Percentiles rank a stretch among this genome's conserved stretches.
phyloP scores from a whole-genome alignment of 2,329 filamentous ascomycete species.

The Penicillium sp. region DNA sequence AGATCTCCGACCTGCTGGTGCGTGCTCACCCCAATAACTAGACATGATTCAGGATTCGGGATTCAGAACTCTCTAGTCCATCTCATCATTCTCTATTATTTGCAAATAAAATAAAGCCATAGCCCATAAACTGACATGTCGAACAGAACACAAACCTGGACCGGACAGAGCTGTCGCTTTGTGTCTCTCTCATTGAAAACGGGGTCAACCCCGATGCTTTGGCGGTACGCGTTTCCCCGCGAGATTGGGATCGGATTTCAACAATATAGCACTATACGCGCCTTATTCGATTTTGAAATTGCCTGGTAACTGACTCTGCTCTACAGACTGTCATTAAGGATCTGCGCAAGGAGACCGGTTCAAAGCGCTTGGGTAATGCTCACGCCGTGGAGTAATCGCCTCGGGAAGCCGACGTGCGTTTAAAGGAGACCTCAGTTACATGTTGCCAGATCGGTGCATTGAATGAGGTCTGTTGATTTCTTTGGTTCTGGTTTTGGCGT shows the following conservation, averaged over 20 bases:
- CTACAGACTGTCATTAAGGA: conserved; percentile 47
- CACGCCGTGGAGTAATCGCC: conserved; percentile 15
- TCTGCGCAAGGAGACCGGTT: conserved; percentile 40
- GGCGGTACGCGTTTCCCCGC: conserved; percentile 63
- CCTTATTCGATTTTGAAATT: not conserved
- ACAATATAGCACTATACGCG: not conserved
- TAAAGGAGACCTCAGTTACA: not conserved
- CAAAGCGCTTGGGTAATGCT: conserved; percentile 26
- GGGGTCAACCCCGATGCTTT: conserved; percentile 94
- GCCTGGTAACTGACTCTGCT: conserved; percentile 6
- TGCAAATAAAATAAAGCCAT: not conserved
- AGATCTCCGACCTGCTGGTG: conserved; percentile 50
- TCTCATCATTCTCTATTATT: not conserved
- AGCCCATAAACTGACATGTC: not conserved
- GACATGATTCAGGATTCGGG: not conserved
- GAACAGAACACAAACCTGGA: conserved; percentile 90
- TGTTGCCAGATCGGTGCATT: not conserved
- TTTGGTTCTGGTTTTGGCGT: conserved; percentile 14
- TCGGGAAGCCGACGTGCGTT: not conserved
- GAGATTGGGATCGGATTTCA: not conserved
- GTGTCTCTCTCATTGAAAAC: conserved; percentile 95
- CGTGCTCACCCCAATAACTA: conserved; percentile 11
- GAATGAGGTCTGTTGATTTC: not conserved
- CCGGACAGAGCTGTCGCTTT: conserved; percentile 85
- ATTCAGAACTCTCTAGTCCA: not conserved